Percentiles rank a stretch among this genome's conserved stretches.
These are phyloP conservation scores for Dipodascopsis tothii DNA, from an alignment of 805 yeast genomes.

Conservation along the genomic window DNA sequence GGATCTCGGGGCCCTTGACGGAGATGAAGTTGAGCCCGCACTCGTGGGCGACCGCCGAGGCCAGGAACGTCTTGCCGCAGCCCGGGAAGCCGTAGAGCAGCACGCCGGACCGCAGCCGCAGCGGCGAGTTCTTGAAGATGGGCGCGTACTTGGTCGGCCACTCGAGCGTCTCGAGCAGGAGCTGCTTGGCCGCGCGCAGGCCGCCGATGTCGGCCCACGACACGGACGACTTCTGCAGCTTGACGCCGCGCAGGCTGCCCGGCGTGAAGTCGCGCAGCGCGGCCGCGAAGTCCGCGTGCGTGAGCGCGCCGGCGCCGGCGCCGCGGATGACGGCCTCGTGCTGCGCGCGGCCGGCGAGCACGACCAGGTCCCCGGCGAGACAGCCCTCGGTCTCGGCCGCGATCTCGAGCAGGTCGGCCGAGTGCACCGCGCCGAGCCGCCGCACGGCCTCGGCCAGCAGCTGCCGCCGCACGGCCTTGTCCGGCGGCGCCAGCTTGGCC, in stretches of 20 bases:
- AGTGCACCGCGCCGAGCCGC: slow-evolving; percentile 2
- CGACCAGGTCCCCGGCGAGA: slow-evolving; percentile 71
- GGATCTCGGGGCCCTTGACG: slow-evolving; percentile 90
- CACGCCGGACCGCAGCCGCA: slow-evolving; percentile 82
- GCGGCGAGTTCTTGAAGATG: slow-evolving; percentile 80
- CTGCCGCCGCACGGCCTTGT: slow-evolving; percentile 48
- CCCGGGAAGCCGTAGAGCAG: slow-evolving; percentile 94
- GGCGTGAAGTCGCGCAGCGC: slow-evolving; percentile 71
- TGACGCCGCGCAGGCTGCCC: slow-evolving; percentile 76
- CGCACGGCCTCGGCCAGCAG: slow-evolving; percentile 39
- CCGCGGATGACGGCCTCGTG: slow-evolving; percentile 29
- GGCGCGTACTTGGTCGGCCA: slow-evolving; percentile 98
- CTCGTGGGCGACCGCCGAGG: slow-evolving; percentile 88
- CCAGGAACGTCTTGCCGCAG: slow-evolving; percentile 89
- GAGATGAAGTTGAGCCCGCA: slow-evolving; percentile 91
- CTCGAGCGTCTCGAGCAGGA: slow-evolving; percentile 79
- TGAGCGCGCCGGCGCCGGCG: slow-evolving; percentile 11
- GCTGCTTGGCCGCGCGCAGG: slow-evolving; percentile 60
- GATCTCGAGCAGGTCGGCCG: slow-evolving; percentile 40
- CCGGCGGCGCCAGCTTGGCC: slow-evolving; percentile 59
- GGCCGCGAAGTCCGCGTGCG: slow-evolving; percentile 40
- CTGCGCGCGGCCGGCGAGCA: slow-evolving; percentile 54
- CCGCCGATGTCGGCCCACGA: slow-evolving; percentile 92
- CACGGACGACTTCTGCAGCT: slow-evolving; percentile 65
- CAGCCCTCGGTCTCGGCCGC: slow-evolving; percentile 78